Conservation (phyloP, 164 flowering plant species). For the Echeveria elegans region DNA sequence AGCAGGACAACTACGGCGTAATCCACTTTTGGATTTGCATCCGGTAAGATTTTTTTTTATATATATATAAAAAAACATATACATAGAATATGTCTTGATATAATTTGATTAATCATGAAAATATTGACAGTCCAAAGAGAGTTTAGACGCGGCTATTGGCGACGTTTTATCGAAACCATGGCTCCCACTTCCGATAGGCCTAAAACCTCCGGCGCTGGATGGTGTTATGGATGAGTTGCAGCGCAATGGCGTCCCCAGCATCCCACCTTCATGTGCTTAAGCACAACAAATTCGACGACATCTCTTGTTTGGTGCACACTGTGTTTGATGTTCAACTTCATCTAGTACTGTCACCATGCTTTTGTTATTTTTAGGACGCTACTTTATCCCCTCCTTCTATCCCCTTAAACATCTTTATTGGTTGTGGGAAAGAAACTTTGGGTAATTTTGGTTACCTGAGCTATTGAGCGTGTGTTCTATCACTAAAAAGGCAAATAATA, state of each 20-base stretch:
- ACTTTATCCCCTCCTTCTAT: not conserved
- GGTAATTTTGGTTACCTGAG: not conserved
- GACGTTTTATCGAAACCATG: constrained; percentile 81
- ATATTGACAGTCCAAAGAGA: constrained; percentile 62
- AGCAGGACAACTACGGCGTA: constrained; percentile 21
- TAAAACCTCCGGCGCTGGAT: constrained; percentile 73
- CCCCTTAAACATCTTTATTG: not conserved
- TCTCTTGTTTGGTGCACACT: constrained; percentile 14
- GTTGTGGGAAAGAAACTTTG: not conserved
- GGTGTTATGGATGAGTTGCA: constrained; percentile 71
- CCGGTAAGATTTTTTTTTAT: constrained; percentile 32
- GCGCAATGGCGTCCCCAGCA: constrained; percentile 63
- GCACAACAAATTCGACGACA: constrained; percentile 24
- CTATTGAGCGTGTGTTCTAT: not conserved
- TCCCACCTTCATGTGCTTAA: constrained; percentile 44
- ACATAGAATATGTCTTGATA: not conserved
- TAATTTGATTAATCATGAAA: not conserved
- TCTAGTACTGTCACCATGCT: constrained; percentile 4
- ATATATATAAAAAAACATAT: too few species aligned
- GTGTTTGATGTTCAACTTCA: not conserved
- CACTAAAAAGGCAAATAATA: not conserved
- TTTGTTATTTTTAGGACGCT: not conserved
- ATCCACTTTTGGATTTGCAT: constrained; percentile 35
- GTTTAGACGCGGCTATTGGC: constrained; percentile 77
- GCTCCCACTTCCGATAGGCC: constrained; percentile 90